These are phyloP conservation scores for Asterochloris sp. DNA, from an alignment of 139 green algal species.

Conservation along the genomic window DNA sequence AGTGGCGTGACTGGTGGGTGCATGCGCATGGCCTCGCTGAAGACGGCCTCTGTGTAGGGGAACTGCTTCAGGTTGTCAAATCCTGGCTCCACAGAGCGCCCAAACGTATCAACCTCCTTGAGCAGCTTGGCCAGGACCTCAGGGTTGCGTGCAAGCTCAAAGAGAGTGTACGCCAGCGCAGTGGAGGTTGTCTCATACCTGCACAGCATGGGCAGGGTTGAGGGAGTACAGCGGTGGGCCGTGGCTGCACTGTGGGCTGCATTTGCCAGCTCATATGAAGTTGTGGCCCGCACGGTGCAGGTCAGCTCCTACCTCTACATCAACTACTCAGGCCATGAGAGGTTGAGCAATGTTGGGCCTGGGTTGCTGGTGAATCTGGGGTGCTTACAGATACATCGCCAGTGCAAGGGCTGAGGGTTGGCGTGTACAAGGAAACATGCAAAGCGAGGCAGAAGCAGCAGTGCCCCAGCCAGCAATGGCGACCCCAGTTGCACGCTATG, in stretches of 20 bases:
- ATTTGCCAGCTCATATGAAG: too few species aligned
- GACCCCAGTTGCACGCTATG: not conserved
- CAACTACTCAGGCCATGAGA: not conserved
- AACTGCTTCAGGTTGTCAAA: conserved; percentile 7
- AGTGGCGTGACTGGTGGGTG: conserved; percentile 12
- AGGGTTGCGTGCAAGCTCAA: not conserved
- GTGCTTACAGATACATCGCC: not conserved
- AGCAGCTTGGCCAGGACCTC: not conserved
- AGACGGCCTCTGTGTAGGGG: conserved; percentile 1
- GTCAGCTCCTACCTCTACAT: not conserved
- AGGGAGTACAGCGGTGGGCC: not conserved
- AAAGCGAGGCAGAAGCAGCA: not conserved
- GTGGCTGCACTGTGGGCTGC: not conserved
- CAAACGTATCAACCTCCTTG: conserved; percentile 10
- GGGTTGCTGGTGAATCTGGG: not conserved
- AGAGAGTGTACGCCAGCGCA: conserved; percentile 6
- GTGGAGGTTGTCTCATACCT: conserved; percentile 8
- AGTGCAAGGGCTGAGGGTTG: not conserved
- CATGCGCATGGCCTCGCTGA: conserved; percentile 8
- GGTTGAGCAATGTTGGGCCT: not conserved
- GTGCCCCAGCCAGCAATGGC: not conserved
- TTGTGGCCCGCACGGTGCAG: not conserved
- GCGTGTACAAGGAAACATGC: not conserved
- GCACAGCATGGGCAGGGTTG: not conserved
- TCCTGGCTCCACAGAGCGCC: not conserved